Conservation (phyloP, 352 stramenopile genomes). For the Pythium rishiriense region DNA sequence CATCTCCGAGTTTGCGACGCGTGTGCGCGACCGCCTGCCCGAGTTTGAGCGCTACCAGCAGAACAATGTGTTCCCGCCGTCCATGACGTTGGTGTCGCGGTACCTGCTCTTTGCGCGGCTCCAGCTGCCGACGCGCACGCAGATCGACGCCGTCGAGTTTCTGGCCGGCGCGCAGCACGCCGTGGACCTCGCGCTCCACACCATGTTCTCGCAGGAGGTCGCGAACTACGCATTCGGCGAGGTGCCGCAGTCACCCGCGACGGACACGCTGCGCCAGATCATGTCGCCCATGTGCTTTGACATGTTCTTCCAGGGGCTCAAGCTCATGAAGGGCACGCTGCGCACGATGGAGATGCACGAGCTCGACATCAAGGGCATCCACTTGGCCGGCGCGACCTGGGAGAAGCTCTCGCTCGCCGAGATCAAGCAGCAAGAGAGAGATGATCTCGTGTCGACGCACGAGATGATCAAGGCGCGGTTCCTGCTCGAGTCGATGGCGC, state of each 20-base stretch:
- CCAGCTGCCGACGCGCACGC: constrained; percentile 29
- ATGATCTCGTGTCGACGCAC: constrained; percentile 24
- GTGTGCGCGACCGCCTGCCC: constrained; percentile 25
- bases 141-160: constrained; percentile 33
- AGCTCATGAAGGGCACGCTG: constrained; percentile 29
- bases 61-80: constrained; percentile 30
- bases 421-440: constrained; percentile 30
- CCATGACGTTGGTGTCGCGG: constrained; percentile 22
- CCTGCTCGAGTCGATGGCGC: constrained; percentile 16
- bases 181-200: constrained; percentile 30
- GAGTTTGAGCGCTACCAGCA: constrained; percentile 38
- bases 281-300: constrained; percentile 36
- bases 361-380: constrained; percentile 29
- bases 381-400: constrained; percentile 26
- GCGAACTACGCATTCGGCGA: constrained; percentile 33
- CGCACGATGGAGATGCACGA: constrained; percentile 30
- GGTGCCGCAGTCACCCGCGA: constrained; percentile 19
- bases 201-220: constrained; percentile 33
- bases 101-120: constrained; percentile 30
- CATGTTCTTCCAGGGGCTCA: constrained; percentile 33
- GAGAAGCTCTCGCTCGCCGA: constrained; percentile 29
- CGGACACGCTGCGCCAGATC: constrained; percentile 25
- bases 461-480: constrained; percentile 28
- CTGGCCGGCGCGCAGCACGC: constrained; percentile 31
- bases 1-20: constrained; percentile 23